Evolutionary conservation across 306 rosid species (phyloP), one percentile per base, ranked within the genome.

Genomic region (Inga oerstediana): DNA sequence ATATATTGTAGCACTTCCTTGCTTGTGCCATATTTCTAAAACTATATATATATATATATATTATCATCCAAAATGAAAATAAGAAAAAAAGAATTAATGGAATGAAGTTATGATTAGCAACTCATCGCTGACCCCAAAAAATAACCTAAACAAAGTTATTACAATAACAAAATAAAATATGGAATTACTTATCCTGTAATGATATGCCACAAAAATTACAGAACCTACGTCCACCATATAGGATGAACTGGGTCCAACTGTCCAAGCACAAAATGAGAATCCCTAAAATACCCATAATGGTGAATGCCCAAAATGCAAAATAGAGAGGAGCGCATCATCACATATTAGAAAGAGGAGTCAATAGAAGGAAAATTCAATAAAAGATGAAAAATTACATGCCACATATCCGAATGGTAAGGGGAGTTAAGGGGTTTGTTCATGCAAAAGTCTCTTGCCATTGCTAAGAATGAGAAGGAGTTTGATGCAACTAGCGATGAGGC

Each of bases 361-460:
- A 32, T 4, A 5, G 41, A 83, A 41, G 20, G 65, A 74, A 54
- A 56, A 22, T 3, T 24, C 12, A 4, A 81, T 20, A 74, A 34
- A 79, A 74, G 77, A 88, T 82, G 88, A 80, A 85, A 89, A 84
- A 85, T 81, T 84, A 89, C 98, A 89, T 91, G 96, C 98, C 98
- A 86, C 90, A 90, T 56, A 91, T 84, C 92, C 93, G 92, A 85
- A 92, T 76, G 46, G 93, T 79, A 8, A 90, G 72, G 24, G 89
- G 85, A 80, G 84, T 70, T 13, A 89, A 73, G 20, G 90, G 70
- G 27, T 24, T 24, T 24, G 27, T 24, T 46, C 84, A 87, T 7
- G 88, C 61, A 83, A 83, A 82, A 13, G 81, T 44, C 11, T 87
- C 85, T 39, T 80, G 92, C 77, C 89, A 84, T 73, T 49, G 77